Conservation (phyloP, 495 filamentous ascomycete species). For the Penicillium canariense region DNA sequence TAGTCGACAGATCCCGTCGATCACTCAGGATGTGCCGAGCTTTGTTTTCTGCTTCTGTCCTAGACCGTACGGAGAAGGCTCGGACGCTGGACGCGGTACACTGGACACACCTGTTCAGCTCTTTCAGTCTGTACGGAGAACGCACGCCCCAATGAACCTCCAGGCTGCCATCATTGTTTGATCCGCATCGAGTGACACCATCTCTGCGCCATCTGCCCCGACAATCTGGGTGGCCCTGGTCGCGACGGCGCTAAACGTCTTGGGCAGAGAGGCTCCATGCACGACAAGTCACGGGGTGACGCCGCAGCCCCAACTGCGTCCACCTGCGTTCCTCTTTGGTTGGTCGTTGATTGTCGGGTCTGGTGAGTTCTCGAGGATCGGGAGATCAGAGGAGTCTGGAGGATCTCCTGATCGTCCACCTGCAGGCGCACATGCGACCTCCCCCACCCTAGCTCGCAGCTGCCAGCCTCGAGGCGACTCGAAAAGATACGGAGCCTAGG, state of each 20-base stretch:
- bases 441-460: not conserved
- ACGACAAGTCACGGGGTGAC: slow-evolving; percentile 27
- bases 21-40: slow-evolving; percentile 37
- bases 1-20: slow-evolving; percentile 49
- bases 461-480: not conserved
- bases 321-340: not conserved
- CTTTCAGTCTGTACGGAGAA: too few relatives aligned
- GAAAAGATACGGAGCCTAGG: not conserved
- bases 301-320: slow-evolving; percentile 3
- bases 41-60: slow-evolving; percentile 19
- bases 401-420: not conserved
- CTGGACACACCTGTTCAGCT: too few relatives aligned
- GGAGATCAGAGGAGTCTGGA: not conserved
- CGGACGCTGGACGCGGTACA: too few relatives aligned
- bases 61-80: too few relatives aligned
- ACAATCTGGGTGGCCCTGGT: slow-evolving; percentile 17
- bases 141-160: too few relatives aligned
- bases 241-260: slow-evolving; percentile 25
- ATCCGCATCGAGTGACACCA: slow-evolving; percentile 11
- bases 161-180: slow-evolving; percentile 7
- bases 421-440: not conserved
- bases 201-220: slow-evolving; percentile 10
- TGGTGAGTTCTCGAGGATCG: not conserved
- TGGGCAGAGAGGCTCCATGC: slow-evolving; percentile 26
- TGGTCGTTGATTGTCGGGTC: not conserved